Evolutionary conservation across 306 rosid species (phyloP).

Genomic region (Inga leiocalycina): DNA sequence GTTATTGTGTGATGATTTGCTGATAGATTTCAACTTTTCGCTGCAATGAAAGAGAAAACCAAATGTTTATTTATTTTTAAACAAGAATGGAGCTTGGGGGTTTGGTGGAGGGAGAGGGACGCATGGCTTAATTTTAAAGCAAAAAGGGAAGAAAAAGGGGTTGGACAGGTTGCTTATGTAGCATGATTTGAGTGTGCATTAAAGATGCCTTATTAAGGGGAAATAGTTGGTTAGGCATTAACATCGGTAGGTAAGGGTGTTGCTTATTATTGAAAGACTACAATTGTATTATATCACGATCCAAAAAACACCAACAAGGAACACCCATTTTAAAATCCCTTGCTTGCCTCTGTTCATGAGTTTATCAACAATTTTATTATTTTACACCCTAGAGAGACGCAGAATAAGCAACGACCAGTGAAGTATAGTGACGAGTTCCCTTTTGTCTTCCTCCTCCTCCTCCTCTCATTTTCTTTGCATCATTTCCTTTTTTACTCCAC

Average conservation of each 20-base stretch:
- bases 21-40: conserved; percentile 44
- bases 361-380: too few species aligned
- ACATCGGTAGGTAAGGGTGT: conserved; percentile 60
- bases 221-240: conserved; percentile 56
- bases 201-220: conserved; percentile 35
- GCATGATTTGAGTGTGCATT: conserved; percentile 24
- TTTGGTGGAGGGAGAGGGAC: conserved; percentile 63
- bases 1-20: conserved; percentile 24
- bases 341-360: too few species aligned
- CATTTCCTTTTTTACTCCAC: conserved; percentile 41
- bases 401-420: neutral
- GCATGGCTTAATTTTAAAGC: conserved; percentile 62
- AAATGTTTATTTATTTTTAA: neutral
- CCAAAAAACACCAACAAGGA: conserved; percentile 9
- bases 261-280: conserved; percentile 26
- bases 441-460: conserved; percentile 29
- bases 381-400: neutral
- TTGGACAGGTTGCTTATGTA: conserved; percentile 40
- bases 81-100: conserved; percentile 30
- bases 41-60: conserved; percentile 39
- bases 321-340: too few species aligned
- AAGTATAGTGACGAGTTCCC: conserved; percentile 9
- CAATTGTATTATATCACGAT: conserved; percentile 10
- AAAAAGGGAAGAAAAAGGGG: conserved; percentile 35
- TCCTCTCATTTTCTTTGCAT: conserved; percentile 37